Evolutionary conservation across 139 green algal genomes (phyloP).

Genomic region (Trebouxia sp.): DNA sequence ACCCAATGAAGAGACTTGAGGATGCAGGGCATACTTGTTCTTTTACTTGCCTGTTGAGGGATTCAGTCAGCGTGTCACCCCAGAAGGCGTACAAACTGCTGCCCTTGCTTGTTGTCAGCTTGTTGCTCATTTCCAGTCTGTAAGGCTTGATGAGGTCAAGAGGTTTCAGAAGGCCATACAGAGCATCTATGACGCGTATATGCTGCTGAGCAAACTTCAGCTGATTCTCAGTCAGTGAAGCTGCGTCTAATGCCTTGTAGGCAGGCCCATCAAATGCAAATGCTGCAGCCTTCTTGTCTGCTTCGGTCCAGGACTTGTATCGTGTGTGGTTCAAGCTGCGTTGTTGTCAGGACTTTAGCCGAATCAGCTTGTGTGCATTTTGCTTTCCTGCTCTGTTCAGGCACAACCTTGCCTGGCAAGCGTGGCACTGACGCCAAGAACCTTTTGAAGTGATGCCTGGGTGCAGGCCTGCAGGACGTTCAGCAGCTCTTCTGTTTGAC

Average conservation of each 20-base stretch:
- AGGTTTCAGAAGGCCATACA: slow-evolving; percentile 42
- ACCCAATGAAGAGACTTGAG: background rate
- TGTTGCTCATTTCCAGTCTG: slow-evolving; percentile 37
- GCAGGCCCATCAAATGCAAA: slow-evolving; percentile 39
- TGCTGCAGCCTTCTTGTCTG: background rate
- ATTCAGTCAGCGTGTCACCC: slow-evolving; percentile 27
- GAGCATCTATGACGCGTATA: slow-evolving; percentile 40
- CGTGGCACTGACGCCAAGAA: background rate
- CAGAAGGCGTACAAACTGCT: slow-evolving; percentile 45
- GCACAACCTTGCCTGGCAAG: slow-evolving; percentile 23
- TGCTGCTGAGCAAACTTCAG: slow-evolving; percentile 32
- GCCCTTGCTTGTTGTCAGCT: background rate
- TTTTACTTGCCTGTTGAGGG: slow-evolving; percentile 15
- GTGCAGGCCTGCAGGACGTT: background rate
- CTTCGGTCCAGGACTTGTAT: slow-evolving; percentile 30
- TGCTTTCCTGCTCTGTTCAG: background rate
- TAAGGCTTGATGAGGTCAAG: slow-evolving; percentile 44
- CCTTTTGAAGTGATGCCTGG: background rate
- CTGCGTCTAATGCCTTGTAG: slow-evolving; percentile 29
- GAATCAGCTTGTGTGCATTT: background rate
- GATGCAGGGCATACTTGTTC: background rate
- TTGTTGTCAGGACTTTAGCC: background rate
- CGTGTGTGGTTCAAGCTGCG: slow-evolving; percentile 36
- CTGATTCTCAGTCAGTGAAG: background rate
- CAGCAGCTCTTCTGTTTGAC: background rate